These are phyloP conservation scores for Auricularia heimuer DNA, from an alignment of 768 basidiomycete genomes.

Conservation along the genomic window DNA sequence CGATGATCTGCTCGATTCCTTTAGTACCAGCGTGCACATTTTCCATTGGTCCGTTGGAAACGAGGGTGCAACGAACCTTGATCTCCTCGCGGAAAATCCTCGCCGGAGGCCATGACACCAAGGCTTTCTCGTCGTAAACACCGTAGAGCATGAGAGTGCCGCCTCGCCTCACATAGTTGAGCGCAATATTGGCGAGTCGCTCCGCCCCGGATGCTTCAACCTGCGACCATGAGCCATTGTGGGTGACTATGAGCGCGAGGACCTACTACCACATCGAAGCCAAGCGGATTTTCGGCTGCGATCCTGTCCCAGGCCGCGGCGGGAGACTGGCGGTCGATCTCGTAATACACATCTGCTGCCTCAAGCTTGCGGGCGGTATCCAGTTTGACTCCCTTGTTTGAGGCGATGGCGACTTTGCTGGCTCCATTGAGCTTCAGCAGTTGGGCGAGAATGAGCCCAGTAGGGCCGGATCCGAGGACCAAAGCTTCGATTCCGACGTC, in stretches of 20 bases:
- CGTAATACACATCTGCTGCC: constrained; percentile 77
- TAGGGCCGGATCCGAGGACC: constrained; percentile 83
- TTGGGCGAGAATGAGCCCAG: constrained; percentile 84
- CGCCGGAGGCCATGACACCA: constrained; percentile 77
- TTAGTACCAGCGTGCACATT: background rate
- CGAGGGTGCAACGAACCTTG: constrained; percentile 24
- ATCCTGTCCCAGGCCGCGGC: constrained; percentile 71
- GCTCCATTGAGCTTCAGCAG: constrained; percentile 46
- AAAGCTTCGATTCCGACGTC: constrained; percentile 79
- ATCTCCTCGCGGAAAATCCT: constrained; percentile 75
- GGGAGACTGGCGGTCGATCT: constrained; percentile 68
- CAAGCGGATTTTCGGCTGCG: constrained; percentile 73
- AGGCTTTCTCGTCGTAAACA: constrained; percentile 79
- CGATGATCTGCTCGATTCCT: constrained; percentile 54
- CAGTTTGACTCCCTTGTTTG: constrained; percentile 85
- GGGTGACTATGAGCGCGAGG: background rate
- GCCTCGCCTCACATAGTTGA: constrained; percentile 81
- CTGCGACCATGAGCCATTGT: constrained; percentile 6
- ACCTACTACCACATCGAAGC: constrained; percentile 71
- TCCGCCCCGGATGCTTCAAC: constrained; percentile 76
- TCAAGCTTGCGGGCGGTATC: constrained; percentile 72
- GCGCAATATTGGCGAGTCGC: constrained; percentile 76
- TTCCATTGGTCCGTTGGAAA: background rate
- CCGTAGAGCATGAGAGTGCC: constrained; percentile 85
- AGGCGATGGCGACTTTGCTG: constrained; percentile 17